phyloP scores from a whole-genome alignment of 441 rosid species.

The Jatropha podagrica region DNA sequence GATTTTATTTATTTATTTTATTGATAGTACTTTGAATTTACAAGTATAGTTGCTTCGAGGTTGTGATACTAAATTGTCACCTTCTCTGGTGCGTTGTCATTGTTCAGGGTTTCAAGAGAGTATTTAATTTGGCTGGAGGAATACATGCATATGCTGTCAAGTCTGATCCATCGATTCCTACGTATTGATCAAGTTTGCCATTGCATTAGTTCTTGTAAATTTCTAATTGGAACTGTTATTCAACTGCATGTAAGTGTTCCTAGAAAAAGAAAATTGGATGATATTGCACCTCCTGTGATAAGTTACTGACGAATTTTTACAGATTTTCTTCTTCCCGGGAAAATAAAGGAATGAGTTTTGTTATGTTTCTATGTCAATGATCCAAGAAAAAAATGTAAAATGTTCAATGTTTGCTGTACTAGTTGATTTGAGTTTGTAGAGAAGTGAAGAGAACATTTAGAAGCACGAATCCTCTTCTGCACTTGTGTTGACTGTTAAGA shows the following conservation, averaged over 20 bases:
- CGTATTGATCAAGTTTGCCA: conserved; percentile 40
- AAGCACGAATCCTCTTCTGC: no score
- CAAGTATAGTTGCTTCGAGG: not conserved
- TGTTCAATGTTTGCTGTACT: not conserved
- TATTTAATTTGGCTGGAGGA: conserved; percentile 71
- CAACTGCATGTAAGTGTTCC: no score
- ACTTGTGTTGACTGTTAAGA: no score
- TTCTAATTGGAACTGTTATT: not conserved
- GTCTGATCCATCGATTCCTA: conserved; percentile 72
- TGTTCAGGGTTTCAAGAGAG: conserved; percentile 72
- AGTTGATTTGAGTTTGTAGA: not conserved
- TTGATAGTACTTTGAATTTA: not conserved
- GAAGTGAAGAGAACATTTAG: no score
- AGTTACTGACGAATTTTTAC: not conserved
- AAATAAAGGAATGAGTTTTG: not conserved
- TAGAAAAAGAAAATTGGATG: not conserved
- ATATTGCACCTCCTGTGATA: not conserved
- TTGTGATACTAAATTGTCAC: conserved; percentile 8
- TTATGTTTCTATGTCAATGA: not conserved
- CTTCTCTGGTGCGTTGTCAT: not conserved
- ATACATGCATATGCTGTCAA: conserved; percentile 68
- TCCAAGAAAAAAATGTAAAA: not conserved
- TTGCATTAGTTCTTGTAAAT: not conserved
- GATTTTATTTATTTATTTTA: not conserved
- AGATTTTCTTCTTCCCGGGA: not conserved